Conservation (phyloP, 257 asterid species). For the Paulownia fortunei region DNA sequence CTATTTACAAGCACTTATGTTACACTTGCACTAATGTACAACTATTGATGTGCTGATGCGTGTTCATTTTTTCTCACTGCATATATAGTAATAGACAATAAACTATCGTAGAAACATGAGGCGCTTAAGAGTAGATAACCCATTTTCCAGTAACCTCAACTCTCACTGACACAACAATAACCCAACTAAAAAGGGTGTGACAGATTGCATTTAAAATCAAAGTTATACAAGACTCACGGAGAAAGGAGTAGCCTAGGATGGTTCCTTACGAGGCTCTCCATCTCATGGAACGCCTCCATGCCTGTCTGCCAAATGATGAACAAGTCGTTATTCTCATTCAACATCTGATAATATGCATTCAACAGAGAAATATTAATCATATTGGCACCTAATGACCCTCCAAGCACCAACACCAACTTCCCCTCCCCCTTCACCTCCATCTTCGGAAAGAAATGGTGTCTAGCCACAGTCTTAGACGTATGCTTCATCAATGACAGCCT, state of each 20-base stretch:
- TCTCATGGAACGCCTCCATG: constrained; percentile 47
- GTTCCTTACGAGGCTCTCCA: constrained; percentile 57
- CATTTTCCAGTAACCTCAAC: too few relatives aligned
- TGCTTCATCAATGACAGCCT: constrained; percentile 45
- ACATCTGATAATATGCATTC: constrained; percentile 46
- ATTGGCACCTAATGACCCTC: constrained; percentile 67
- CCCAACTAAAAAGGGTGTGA: not conserved
- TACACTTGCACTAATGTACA: not conserved
- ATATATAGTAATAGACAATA: not conserved
- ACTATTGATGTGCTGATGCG: not conserved
- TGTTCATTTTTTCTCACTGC: not conserved
- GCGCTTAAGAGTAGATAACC: not conserved
- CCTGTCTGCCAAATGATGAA: constrained; percentile 71
- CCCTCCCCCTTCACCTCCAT: constrained; percentile 35
- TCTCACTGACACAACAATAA: too few relatives aligned
- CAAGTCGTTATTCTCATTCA: constrained; percentile 48
- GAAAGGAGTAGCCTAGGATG: constrained; percentile 60
- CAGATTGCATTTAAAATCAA: not conserved
- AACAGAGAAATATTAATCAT: constrained; percentile 47
- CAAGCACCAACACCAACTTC: constrained; percentile 57
- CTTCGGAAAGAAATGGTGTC: constrained; percentile 47
- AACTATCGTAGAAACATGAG: not conserved
- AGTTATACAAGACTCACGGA: constrained; percentile 49
- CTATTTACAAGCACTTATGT: not conserved
- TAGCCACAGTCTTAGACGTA: constrained; percentile 41